A percentile compares a stretch with the other conserved stretches of the same genome.
Conservation (phyloP, 768 basidiomycete genomes). For the Hericium erinaceus region DNA sequence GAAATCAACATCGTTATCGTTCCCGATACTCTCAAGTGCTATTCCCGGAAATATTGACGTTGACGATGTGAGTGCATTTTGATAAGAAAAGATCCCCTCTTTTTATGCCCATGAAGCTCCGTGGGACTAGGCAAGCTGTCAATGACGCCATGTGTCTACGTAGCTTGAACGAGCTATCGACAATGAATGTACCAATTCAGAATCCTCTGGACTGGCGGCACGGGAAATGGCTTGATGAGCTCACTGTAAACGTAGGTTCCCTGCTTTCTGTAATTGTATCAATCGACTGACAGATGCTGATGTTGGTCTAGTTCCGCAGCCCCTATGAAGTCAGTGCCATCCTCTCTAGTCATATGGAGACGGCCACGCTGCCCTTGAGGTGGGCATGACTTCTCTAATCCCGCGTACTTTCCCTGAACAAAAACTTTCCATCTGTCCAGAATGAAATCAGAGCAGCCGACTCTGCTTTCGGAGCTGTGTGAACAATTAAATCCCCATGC, state of each 20-base stretch:
- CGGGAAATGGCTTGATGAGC: slow-evolving; percentile 19
- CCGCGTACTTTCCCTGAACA: too few species aligned
- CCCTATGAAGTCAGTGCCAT: slow-evolving; percentile 26
- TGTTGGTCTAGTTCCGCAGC: slow-evolving; percentile 12
- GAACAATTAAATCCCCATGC: slow-evolving; percentile 45
- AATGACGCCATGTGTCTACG: slow-evolving; percentile 51
- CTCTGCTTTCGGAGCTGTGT: slow-evolving; percentile 34
- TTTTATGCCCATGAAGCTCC: slow-evolving; percentile 21
- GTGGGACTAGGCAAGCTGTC: slow-evolving; percentile 33
- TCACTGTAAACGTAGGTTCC: slow-evolving; percentile 19
- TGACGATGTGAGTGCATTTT: not conserved
- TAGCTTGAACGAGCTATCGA: slow-evolving; percentile 20
- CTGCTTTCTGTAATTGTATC: too few species aligned
- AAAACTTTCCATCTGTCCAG: too few species aligned
- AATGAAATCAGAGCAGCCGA: slow-evolving; percentile 19
- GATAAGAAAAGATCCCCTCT: not conserved
- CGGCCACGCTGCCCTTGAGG: slow-evolving; percentile 26
- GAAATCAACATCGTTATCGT: slow-evolving; percentile 49
- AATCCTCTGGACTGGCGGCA: slow-evolving; percentile 19
- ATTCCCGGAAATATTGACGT: slow-evolving; percentile 17
- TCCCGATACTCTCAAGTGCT: slow-evolving; percentile 47
- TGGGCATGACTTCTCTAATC: slow-evolving; percentile 2
- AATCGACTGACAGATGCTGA: too few species aligned
- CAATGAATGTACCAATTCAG: slow-evolving; percentile 23
- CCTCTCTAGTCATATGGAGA: slow-evolving; percentile 28